These are phyloP conservation scores for Licmophora abbreviata DNA, from an alignment of 108 stramenopile species.

Conservation along the genomic window DNA sequence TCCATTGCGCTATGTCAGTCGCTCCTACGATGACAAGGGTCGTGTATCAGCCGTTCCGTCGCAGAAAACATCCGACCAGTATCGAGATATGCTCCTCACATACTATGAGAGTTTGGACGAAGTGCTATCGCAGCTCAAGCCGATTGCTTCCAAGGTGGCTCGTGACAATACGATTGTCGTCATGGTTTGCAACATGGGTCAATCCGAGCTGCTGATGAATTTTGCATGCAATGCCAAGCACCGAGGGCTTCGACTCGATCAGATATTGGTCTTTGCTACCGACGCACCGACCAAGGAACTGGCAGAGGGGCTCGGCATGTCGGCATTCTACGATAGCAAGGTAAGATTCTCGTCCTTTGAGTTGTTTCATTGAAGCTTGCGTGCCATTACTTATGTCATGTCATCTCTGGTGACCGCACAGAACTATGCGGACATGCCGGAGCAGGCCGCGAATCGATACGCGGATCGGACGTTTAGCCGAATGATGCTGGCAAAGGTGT, in stretches of 20 bases:
- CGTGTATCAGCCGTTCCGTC: slow-evolving; percentile 40
- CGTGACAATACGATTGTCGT: slow-evolving; percentile 59
- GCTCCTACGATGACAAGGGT: slow-evolving; percentile 52
- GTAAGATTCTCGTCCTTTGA: slow-evolving; percentile 18
- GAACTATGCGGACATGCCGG: slow-evolving; percentile 53
- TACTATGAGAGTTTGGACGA: slow-evolving; percentile 45
- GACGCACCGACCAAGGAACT: slow-evolving; percentile 67
- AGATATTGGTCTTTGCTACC: slow-evolving; percentile 74
- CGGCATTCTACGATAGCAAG: slow-evolving; percentile 65
- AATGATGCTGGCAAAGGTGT: slow-evolving; percentile 85
- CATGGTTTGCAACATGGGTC: slow-evolving; percentile 73
- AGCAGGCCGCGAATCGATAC: slow-evolving; percentile 46
- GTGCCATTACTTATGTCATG: slow-evolving; percentile 5
- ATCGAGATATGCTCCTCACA: slow-evolving; percentile 36
- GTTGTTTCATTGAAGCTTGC: slow-evolving; percentile 4
- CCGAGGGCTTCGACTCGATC: slow-evolving; percentile 29
- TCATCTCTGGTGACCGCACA: too few species aligned
- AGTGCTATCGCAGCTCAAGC: slow-evolving; percentile 33
- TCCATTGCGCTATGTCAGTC: slow-evolving; percentile 38
- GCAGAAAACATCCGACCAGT: slow-evolving; percentile 14
- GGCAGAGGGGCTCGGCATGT: slow-evolving; percentile 56
- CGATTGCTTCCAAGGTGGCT: slow-evolving; percentile 45
- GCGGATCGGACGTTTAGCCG: slow-evolving; percentile 56
- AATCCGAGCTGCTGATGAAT: slow-evolving; percentile 67
- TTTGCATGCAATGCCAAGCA: slow-evolving; percentile 66